Evolutionary conservation across 305 asterid genomes (phyloP), one percentile per base, ranked within the genome.

Genomic region (Fraxinus greggii): DNA sequence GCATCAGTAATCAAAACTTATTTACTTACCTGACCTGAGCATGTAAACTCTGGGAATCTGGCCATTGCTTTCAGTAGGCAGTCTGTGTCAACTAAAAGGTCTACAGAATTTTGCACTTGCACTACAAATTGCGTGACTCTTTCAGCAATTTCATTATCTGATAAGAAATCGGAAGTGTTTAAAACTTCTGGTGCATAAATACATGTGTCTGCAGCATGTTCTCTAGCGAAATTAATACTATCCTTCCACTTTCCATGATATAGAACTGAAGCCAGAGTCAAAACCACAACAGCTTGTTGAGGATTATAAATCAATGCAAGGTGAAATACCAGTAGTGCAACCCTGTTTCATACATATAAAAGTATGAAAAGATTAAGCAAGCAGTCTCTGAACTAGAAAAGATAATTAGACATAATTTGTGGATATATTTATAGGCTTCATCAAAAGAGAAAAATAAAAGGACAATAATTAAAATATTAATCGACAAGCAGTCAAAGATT

Each of bases 251-350:
- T 84, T 84, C 93, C 92, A 83, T 87, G 91, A 86, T 86, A 86
- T 79, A 96, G 94, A 80, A 94, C 90, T 67, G 97, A 93, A 80
- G 97, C 98, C 83, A 93, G 89, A 83, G 98, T 89, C 90, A 91
- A 87, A 86, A 92, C 89, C 82, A 94, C 92, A 29, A 88, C 82
- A 79, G 90, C 85, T 72, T 86, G 87, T 84, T 91, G 93, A 76
- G 99, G 98, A 76, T 90, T 88, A 77, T 81, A 80, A 78, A 84
- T 84, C 80, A 93, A 85, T 79, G 95, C 92, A 75, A 85, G 80
- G 83, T 96, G 98, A 82, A 94, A 91, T 5, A 93, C 92, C 90
- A 94, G 84, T 48, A 96, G 85, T 7, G 98, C 94, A 85, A 88
- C 90, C 99, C 99, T 96, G 92, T 85, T 73, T 80, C 88, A 73